Evolutionary conservation across 129 eudicot genomes (phyloP), one percentile per base, ranked within the genome.

Genomic region (Pittosporum tobira): DNA sequence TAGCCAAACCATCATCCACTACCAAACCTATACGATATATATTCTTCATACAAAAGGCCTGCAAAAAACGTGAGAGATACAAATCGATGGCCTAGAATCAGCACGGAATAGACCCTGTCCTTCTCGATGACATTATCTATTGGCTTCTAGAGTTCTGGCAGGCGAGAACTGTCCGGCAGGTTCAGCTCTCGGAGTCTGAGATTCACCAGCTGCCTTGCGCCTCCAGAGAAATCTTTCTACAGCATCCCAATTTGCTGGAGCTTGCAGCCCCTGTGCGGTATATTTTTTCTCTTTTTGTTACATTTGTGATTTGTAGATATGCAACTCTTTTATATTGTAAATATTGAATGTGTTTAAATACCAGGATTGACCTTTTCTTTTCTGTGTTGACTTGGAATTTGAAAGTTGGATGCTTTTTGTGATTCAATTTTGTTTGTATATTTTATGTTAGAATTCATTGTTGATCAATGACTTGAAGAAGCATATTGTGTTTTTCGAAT

Each of bases 191-290:
- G 10, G 89, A 82, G 61, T 75, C 82, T 1, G 89, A 82, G 85
- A 82, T 82, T 75, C 84, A 81, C 7, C 78, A 66, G 14, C 77
- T 82, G 15, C 78, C 82, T 26, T 29, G 70, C 5, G 55, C 72
- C 27, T 64, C 89, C 14, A 66, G 81, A 14, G 85, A 78, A 30
- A 69, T 82, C 58, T 82, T 82, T 30, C 84, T 82, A 11, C 77
- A 71, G 28, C 89, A 82, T 54, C 89, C 89, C 48, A 78, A 78
- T 78, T 79, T 82, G 2, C 61, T 82, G 15, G 89, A 82, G 70
- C 84, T 82, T 13, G 85, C 75, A 68, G 89, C 89, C 49, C 89
- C 89, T 82, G 79, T 82, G 89, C 67, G 89, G 89, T 82, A 82
- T 57, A 27, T 31, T 38, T 24, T 48, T 26, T 13, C 2, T 59